These are phyloP conservation scores for Macaranga tanarius DNA, from an alignment of 441 rosid genomes.

Conservation along the genomic window DNA sequence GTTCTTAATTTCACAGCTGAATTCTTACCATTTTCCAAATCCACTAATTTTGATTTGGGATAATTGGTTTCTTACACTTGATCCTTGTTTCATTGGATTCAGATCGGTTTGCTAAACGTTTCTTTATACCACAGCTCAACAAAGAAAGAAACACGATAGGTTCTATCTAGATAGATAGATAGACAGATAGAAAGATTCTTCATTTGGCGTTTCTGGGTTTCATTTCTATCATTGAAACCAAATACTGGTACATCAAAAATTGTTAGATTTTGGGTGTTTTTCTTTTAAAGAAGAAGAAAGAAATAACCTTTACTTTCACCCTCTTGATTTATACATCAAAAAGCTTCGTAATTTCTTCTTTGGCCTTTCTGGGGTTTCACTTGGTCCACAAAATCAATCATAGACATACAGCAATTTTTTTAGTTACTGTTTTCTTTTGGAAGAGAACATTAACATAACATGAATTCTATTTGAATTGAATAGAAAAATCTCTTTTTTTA, in stretches of 20 bases:
- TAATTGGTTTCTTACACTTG: conserved; percentile 20
- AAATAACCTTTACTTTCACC: not conserved
- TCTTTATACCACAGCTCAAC: too few relatives aligned
- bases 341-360: conserved; percentile 9
- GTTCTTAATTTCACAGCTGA: not conserved
- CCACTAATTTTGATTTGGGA: conserved; percentile 4
- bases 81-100: conserved; percentile 36
- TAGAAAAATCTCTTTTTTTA: not conserved
- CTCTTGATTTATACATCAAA: conserved; percentile 10
- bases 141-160: not conserved
- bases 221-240: conserved; percentile 2
- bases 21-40: conserved; percentile 4
- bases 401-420: not conserved
- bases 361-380: conserved; percentile 15
- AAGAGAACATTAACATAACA: conserved; percentile 2
- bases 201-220: conserved; percentile 18
- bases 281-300: not conserved
- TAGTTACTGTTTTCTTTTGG: not conserved
- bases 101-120: conserved; percentile 17
- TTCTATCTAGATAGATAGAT: conserved; percentile 13
- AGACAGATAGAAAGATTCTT: too few relatives aligned
- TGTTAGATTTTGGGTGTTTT: conserved; percentile 4
- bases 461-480: not conserved
- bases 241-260: not conserved
- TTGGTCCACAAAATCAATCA: conserved; percentile 10